These are phyloP conservation scores for Kingdonia uniflora DNA, from an alignment of 164 flowering plant species.

Conservation along the genomic window DNA sequence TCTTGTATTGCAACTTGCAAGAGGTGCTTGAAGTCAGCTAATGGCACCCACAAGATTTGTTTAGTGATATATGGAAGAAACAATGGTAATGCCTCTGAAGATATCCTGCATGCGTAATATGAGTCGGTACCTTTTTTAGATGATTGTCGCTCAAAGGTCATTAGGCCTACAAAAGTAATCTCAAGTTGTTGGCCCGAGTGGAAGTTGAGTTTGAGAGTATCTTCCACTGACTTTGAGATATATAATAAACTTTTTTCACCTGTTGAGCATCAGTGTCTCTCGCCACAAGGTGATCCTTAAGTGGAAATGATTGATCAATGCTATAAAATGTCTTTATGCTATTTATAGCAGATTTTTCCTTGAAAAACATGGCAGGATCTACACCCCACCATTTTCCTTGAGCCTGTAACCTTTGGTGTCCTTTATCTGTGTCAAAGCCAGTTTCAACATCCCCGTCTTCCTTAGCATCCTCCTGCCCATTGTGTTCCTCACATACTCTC, in stretches of 20 bases:
- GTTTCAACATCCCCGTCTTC: slow-evolving; percentile 15
- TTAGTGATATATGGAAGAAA: slow-evolving; percentile 85
- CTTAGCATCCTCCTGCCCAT: slow-evolving; percentile 22
- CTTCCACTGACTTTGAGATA: slow-evolving; percentile 72
- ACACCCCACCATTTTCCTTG: slow-evolving; percentile 94
- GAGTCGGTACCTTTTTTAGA: slow-evolving; percentile 57
- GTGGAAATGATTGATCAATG: slow-evolving; percentile 61
- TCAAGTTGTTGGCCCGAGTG: slow-evolving; percentile 80
- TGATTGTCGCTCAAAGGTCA: slow-evolving; percentile 90
- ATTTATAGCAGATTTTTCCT: slow-evolving; percentile 42
- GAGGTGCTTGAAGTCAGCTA: slow-evolving; percentile 75
- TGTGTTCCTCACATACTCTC: slow-evolving; percentile 15
- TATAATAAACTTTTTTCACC: slow-evolving; percentile 86
- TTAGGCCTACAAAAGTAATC: slow-evolving; percentile 79
- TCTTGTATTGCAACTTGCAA: slow-evolving; percentile 65
- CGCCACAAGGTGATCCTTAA: slow-evolving; percentile 66
- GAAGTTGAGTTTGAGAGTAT: slow-evolving; percentile 63
- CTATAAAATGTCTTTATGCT: slow-evolving; percentile 77
- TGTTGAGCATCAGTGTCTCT: slow-evolving; percentile 60
- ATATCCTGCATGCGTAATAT: slow-evolving; percentile 70
- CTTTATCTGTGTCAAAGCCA: slow-evolving; percentile 19
- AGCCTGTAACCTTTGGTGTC: slow-evolving; percentile 53
- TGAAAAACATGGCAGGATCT: slow-evolving; percentile 83
- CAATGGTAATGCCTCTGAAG: slow-evolving; percentile 93
- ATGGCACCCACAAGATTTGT: slow-evolving; percentile 55